These are phyloP conservation scores for Aspergillus avenaceus DNA, from an alignment of 495 filamentous ascomycete genomes.

Conservation along the genomic window DNA sequence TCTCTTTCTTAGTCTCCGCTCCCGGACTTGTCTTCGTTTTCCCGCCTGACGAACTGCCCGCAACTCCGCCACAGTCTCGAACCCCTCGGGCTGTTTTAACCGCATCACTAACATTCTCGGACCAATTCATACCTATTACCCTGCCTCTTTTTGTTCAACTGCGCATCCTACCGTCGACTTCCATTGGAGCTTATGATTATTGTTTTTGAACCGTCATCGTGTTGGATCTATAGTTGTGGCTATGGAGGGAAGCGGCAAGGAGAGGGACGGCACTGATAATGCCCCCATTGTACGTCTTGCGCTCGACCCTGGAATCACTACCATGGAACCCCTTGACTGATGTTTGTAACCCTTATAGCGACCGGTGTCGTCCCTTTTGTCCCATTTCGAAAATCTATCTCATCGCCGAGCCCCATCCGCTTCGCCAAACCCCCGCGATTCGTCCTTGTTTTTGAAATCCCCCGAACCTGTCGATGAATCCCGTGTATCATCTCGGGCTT, in stretches of 20 bases:
- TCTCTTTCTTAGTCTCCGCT: not conserved
- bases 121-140: not conserved
- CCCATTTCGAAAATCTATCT: conserved; percentile 86
- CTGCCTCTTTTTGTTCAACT: conserved; percentile 1
- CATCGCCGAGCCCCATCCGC: conserved; percentile 41
- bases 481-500: conserved; percentile 46
- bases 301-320: not conserved
- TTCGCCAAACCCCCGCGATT: conserved; percentile 27
- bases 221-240: conserved; percentile 27
- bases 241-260: conserved; percentile 38
- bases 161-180: not conserved
- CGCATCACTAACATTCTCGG: not conserved
- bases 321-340: conserved; percentile 5
- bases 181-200: conserved; percentile 30
- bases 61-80: conserved; percentile 1
- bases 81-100: not conserved
- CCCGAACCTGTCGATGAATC: conserved; percentile 40
- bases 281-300: conserved; percentile 43
- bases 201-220: conserved; percentile 14
- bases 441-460: conserved; percentile 30
- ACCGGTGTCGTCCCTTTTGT: conserved; percentile 88
- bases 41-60: not conserved
- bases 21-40: not conserved
- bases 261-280: conserved; percentile 39
- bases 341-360: conserved; percentile 30